Base-by-base conservation (phyloP, 371 early-diverging fungal species). In the Apophysomyces trapeziformis region DNA sequence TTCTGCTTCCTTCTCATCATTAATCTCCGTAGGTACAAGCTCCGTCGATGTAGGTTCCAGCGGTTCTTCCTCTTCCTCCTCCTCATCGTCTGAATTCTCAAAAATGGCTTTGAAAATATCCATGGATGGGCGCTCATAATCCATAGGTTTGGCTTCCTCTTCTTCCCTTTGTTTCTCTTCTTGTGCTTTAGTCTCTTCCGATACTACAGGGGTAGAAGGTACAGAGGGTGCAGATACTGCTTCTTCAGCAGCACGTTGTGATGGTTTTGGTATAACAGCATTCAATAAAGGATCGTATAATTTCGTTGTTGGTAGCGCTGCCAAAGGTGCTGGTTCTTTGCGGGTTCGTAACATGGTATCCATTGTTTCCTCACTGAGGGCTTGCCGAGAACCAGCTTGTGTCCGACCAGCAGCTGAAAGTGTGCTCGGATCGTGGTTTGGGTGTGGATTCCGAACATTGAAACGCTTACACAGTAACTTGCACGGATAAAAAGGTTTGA, bases 31-130 rank as follows among this genome's bases (percentile, higher is more conserved):
- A 58, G 57, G 36, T 14, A n/a, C 38, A n/a, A 32, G 45, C 12
- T 26, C 36, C 7, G 21, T 16, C 12, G 50, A 26, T 54, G 8
- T 36, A 18, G 38, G n/a, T 8, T 57, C 37, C 32, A 57, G 11
- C 5, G 26, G 58, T 13, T 47, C 67, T 18, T 68, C 36, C 18
- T 68, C 76, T 21, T 76, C 76, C 16, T 86, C 88, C 0, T 84
- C 81, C 61, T 85, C 86, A 12, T 76, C 72, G 38, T 89, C 89
- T 21, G 87, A 85, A 38, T 90, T 85, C 36, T 89, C 92, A 75
- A 94, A 94, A 58, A 94, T 94, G 7, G 92, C 92, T 64, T 90
- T 90, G 64, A 94, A 94, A n/a, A 94, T 87, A 70, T 94, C 94
- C 90, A 94, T 91, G 0, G 91, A 76, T 1, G 94, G 93, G 58